These are phyloP conservation scores for Afroboletus lepidellus DNA, from an alignment of 1,284 basidiomycete genomes.

Conservation along the genomic window DNA sequence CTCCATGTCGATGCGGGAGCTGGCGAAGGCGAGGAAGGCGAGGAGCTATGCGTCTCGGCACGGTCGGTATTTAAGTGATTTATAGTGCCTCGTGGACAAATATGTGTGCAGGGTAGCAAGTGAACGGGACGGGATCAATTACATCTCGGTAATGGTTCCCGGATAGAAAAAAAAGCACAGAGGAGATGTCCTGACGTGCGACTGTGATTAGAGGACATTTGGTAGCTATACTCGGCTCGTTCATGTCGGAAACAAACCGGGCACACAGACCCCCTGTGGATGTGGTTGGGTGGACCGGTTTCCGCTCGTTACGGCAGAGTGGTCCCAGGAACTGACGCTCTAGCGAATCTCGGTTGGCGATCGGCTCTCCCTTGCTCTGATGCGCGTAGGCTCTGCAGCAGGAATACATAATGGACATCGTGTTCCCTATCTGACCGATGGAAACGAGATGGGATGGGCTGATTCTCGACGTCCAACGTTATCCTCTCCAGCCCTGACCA, in stretches of 20 bases:
- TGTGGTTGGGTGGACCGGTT: constrained; percentile 17
- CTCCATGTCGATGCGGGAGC: constrained; percentile 47
- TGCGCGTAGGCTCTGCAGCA: no score
- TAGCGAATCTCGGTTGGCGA: constrained; percentile 27
- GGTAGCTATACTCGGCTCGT: constrained; percentile 21
- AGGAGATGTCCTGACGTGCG: constrained; percentile 20
- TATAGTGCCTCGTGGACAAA: constrained; percentile 34
- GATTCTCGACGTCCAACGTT: background rate
- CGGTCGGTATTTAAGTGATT: constrained; percentile 36
- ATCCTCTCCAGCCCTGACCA: constrained; percentile 11
- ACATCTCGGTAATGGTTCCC: constrained; percentile 32
- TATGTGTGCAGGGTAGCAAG: constrained; percentile 31
- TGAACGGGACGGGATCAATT: constrained; percentile 30
- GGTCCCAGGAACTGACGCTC: constrained; percentile 24
- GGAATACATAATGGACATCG: constrained; percentile 17
- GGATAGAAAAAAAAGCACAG: constrained; percentile 19
- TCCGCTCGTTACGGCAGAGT: constrained; percentile 31
- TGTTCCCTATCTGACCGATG: background rate
- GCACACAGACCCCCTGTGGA: constrained; percentile 4
- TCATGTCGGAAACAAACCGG: constrained; percentile 12
- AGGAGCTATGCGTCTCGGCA: constrained; percentile 21
- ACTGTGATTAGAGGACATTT: constrained; percentile 12
- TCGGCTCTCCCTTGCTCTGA: constrained; percentile 8
- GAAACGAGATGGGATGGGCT: constrained; percentile 3
- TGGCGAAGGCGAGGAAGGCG: constrained; percentile 22